A percentile compares a stretch with the other conserved stretches of the same genome.
Evolutionary conservation across 164 flowering plant species (phyloP).

Genomic region (Stephania japonica): DNA sequence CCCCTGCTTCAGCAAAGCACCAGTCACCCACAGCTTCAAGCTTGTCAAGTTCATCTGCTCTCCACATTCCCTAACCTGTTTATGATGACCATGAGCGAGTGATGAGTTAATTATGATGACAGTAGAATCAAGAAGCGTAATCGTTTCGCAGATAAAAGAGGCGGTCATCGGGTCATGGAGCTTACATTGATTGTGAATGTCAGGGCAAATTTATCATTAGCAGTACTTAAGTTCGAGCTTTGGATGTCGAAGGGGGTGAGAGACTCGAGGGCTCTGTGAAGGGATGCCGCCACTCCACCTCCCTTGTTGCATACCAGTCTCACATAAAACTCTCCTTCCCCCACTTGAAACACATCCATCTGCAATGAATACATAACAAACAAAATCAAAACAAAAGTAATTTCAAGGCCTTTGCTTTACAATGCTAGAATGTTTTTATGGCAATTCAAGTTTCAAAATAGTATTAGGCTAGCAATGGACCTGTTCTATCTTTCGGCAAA

Average conservation of each 20-base stretch:
- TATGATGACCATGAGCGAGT: background rate
- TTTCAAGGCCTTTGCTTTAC: background rate
- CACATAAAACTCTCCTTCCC: constrained; percentile 56
- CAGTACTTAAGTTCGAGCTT: constrained; percentile 45
- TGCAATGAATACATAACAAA: constrained; percentile 17
- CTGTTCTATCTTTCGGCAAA: constrained; percentile 41
- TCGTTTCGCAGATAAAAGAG: background rate
- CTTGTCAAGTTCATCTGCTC: constrained; percentile 41
- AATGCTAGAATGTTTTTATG: background rate
- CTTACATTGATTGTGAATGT: constrained; percentile 61
- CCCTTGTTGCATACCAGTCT: constrained; percentile 52
- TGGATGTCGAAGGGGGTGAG: constrained; percentile 39
- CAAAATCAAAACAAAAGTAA: background rate
- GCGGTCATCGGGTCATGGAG: background rate
- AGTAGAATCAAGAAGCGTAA: background rate
- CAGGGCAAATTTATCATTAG: constrained; percentile 35
- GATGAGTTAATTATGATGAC: no score
- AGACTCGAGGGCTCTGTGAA: constrained; percentile 70
- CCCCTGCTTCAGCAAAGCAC: constrained; percentile 61
- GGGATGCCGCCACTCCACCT: constrained; percentile 47
- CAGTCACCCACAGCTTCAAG: constrained; percentile 55
- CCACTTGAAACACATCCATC: constrained; percentile 73
- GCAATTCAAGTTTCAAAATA: background rate
- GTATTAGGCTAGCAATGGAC: constrained; percentile 15
- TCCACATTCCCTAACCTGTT: constrained; percentile 49